phyloP scores from a whole-genome alignment of 805 yeast species.

The Crinitomyces ghanaensis region DNA sequence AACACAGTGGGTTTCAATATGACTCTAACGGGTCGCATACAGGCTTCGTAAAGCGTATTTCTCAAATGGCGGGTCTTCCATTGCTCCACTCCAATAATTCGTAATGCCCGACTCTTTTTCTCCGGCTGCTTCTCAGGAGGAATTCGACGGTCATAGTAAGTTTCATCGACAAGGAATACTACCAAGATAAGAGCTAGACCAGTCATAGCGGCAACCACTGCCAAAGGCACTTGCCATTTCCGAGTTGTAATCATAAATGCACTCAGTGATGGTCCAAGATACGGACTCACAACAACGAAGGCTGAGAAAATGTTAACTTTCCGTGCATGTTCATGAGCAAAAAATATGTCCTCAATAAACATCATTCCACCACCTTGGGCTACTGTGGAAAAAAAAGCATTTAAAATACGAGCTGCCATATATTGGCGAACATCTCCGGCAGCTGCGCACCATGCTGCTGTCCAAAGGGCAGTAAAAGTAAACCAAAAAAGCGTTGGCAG shows the following conservation, averaged over 20 bases:
- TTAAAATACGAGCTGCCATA: conserved; percentile 6
- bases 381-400: conserved; percentile 5
- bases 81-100: conserved; percentile 4
- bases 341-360: conserved; percentile 7
- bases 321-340: conserved; percentile 4
- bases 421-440: conserved; percentile 3
- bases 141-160: conserved; percentile 3
- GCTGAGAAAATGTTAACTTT: conserved; percentile 4
- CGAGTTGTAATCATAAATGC: conserved; percentile 5
- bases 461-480: conserved; percentile 4
- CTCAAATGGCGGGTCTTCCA: conserved; percentile 1
- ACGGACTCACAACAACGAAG: conserved; percentile 4
- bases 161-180: conserved; percentile 3
- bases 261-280: conserved; percentile 3
- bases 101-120: background rate
- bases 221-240: conserved; percentile 6
- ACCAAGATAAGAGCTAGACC: conserved; percentile 3
- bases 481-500: conserved; percentile 5
- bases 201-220: conserved; percentile 1
- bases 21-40: conserved; percentile 2
- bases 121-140: conserved; percentile 1
- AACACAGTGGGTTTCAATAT: conserved; percentile 3
- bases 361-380: conserved; percentile 6
- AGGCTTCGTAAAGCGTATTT: background rate
- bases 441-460: conserved; percentile 5